Evolutionary conservation across 23 red algal genomes (phyloP), one percentile per base, ranked within the genome.

Genomic region (Gracilaria vermiculophylla): DNA sequence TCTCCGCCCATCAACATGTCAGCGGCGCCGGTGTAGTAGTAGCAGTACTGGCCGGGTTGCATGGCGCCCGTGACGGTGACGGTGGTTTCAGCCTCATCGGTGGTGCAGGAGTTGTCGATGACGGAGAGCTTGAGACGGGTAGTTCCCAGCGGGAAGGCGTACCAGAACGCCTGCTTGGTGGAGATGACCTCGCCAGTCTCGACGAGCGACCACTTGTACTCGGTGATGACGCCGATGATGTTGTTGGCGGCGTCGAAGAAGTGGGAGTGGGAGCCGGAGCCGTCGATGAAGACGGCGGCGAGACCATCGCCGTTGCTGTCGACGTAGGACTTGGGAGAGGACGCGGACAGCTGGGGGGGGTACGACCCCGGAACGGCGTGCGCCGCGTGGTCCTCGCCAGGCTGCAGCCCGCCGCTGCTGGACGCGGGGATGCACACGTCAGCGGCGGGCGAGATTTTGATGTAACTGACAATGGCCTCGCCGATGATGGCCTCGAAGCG

Each of bases 1-100:
- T 44, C 32, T 37, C 72, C 86, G 41, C 73, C 86, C 19, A 58
- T 35, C 53, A 69, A 39, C n/a, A 45, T 29, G 20, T 49, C 39
- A 11, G 3, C 0, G 2, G 49, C 19, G 16, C 75, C 86, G 9
- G 53, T 29, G 33, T 92, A 92, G 45, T 84, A 92, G 53, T 92
- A 92, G 33, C 89, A 92, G 51, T 92, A 92, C 36, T 77, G 69
- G 23, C 89, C 89, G n/a, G 89, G 77, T 69, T 82, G 69, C 28
- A 84, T 36, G 11, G 62, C 54, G 16, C 89, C 89, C 8, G 89
- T 84, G 9, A 92, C 89, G 12, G 89, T 92, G 17, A 92, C 89
- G 5, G 89, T 82, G 2, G 89, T 77, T 47, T 83, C 78, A 1
- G 77, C 78, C 31, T 82, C 76, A 58, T 77, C 79, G 32, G 49